These are phyloP conservation scores for Acorus calamus DNA, from an alignment of 106 monocot genomes.

Conservation along the genomic window DNA sequence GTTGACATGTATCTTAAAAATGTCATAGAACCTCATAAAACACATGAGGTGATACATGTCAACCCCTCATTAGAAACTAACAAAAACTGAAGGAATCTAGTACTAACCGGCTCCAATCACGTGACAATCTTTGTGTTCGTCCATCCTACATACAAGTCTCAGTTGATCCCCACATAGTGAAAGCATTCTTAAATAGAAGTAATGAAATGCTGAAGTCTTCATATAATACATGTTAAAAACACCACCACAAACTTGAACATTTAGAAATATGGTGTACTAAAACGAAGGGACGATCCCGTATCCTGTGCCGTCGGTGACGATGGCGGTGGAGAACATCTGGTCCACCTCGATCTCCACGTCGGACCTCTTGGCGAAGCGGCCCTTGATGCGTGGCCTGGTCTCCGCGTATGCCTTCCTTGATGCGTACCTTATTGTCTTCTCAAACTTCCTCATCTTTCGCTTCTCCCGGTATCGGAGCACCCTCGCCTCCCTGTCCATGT, in stretches of 20 bases:
- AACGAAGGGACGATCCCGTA: too few relatives aligned
- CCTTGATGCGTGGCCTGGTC: conserved; percentile 5
- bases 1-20: too few relatives aligned
- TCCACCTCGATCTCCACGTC: conserved; percentile 32
- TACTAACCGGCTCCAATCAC: too few relatives aligned
- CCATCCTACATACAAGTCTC: too few relatives aligned
- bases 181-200: too few relatives aligned
- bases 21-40: too few relatives aligned
- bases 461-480: conserved; percentile 79
- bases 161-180: too few relatives aligned
- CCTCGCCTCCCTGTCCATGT: conserved; percentile 62
- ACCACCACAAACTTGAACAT: conserved; percentile 11
- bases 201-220: conserved; percentile 2
- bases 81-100: too few relatives aligned
- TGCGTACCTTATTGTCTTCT: conserved; percentile 72
- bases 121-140: too few relatives aligned
- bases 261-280: background rate
- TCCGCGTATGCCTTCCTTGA: conserved; percentile 76
- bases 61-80: too few relatives aligned
- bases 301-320: conserved; percentile 11
- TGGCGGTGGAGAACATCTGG: conserved; percentile 40
- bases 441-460: conserved; percentile 52
- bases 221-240: background rate
- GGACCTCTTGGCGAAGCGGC: too few relatives aligned
- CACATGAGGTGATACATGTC: too few relatives aligned